Evolutionary conservation across 2,329 filamentous ascomycete species (phyloP).

Genomic region (Biscogniauxia marginata): DNA sequence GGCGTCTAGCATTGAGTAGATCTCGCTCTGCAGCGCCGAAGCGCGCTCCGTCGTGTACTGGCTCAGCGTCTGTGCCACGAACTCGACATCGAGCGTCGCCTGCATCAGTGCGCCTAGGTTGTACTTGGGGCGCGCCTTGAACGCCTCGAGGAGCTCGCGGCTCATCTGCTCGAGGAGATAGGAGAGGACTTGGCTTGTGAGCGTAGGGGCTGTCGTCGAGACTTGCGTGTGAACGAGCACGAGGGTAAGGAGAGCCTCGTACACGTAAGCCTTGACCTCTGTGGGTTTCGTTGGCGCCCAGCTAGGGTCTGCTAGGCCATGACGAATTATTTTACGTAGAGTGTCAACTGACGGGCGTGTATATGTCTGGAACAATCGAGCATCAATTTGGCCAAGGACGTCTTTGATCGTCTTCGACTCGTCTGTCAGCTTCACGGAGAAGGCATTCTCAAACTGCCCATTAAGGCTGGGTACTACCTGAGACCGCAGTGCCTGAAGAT

Average conservation of each 20-base stretch:
- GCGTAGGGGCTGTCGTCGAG: conserved; percentile 71
- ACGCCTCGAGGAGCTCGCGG: conserved; percentile 76
- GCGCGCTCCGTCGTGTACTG: conserved; percentile 86
- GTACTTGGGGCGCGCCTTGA: conserved; percentile 65
- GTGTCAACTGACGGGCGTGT: conserved; percentile 71
- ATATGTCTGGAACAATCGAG: conserved; percentile 88
- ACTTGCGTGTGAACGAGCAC: conserved; percentile 92
- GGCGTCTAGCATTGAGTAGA: conserved; percentile 87
- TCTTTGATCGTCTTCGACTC: conserved; percentile 91
- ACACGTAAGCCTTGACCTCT: conserved; percentile 84
- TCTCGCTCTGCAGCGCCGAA: conserved; percentile 78
- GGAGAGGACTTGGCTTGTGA: conserved; percentile 79
- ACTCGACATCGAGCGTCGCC: conserved; percentile 95
- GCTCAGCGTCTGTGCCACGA: conserved; percentile 88
- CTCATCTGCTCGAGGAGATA: conserved; percentile 83
- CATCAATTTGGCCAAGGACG: conserved; percentile 86
- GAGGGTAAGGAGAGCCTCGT: conserved; percentile 78
- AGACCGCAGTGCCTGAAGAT: conserved; percentile 78
- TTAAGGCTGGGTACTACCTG: conserved; percentile 87
- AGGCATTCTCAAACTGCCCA: conserved; percentile 87
- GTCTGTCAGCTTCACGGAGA: conserved; percentile 90
- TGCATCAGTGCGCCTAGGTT: conserved; percentile 85
- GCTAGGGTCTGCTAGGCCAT: conserved; percentile 66
- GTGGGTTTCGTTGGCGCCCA: conserved; percentile 73
- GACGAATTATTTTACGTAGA: conserved; percentile 67